phyloP scores from a whole-genome alignment of 2,329 filamentous ascomycete genomes.

The Fusarium denticulatum region DNA sequence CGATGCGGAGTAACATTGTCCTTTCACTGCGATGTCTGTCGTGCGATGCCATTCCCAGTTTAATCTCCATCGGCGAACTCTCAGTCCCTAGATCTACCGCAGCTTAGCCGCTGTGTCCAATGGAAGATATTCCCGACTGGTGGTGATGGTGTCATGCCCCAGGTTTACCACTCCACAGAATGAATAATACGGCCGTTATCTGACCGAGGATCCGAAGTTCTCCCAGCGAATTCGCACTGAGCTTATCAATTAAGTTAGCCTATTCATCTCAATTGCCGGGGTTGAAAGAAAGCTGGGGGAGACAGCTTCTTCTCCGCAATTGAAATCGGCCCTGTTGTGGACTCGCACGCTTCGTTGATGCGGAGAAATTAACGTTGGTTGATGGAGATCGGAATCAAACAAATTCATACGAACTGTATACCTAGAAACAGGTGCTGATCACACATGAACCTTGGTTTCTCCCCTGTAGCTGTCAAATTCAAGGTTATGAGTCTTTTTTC shows the following conservation, averaged over 20 bases:
- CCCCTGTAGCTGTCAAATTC: not conserved
- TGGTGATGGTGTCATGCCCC: constrained; percentile 15
- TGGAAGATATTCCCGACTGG: not conserved
- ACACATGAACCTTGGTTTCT: not conserved
- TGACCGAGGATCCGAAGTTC: constrained; percentile 35
- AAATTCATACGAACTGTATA: not conserved
- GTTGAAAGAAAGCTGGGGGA: constrained; percentile 11
- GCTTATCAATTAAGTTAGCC: not conserved
- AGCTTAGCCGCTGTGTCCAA: constrained; percentile 17
- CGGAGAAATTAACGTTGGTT: constrained; percentile 6
- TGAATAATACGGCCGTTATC: constrained; percentile 38
- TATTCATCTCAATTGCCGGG: not conserved
- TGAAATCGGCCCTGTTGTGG: constrained; percentile 30
- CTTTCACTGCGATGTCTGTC: not conserved
- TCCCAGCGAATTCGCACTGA: not conserved
- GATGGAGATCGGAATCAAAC: not conserved
- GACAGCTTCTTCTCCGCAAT: constrained; percentile 25
- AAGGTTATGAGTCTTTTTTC: not conserved
- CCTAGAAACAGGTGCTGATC: constrained; percentile 9
- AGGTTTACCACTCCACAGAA: constrained; percentile 16
- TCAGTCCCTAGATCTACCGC: not conserved
- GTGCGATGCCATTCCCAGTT: constrained; percentile 34
- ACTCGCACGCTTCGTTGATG: not conserved
- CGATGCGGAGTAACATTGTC: constrained; percentile 9
- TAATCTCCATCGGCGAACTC: constrained; percentile 16